Evolutionary conservation across 352 stramenopile genomes (phyloP).

Genomic region (Phytophthora aleatoria): DNA sequence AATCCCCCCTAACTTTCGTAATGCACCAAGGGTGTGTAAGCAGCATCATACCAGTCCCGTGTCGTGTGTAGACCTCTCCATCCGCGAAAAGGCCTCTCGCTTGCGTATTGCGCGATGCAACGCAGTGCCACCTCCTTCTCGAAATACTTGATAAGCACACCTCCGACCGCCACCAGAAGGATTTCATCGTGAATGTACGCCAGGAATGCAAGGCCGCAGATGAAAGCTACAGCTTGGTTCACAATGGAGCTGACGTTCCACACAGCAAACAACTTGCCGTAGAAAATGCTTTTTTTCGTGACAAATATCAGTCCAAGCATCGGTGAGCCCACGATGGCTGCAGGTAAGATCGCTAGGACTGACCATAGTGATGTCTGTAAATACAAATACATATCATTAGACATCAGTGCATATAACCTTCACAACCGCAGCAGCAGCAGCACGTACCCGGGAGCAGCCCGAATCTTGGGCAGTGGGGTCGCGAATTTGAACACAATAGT

Average conservation of each 20-base stretch:
- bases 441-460: conserved; percentile 76
- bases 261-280: conserved; percentile 70
- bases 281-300: conserved; percentile 73
- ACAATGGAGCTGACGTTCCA: conserved; percentile 77
- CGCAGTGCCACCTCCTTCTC: conserved; percentile 70
- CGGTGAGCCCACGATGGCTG: conserved; percentile 60
- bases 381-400: conserved; percentile 14
- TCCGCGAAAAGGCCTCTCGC: conserved; percentile 62
- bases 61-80: conserved; percentile 85
- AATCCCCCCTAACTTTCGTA: conserved; percentile 51
- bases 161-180: conserved; percentile 53
- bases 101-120: conserved; percentile 81
- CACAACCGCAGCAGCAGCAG: neutral
- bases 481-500: conserved; percentile 87
- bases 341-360: conserved; percentile 64
- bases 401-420: neutral
- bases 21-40: conserved; percentile 81
- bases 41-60: conserved; percentile 87
- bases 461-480: conserved; percentile 73
- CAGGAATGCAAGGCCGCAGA: conserved; percentile 59
- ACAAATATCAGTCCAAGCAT: conserved; percentile 77
- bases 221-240: conserved; percentile 70
- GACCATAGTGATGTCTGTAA: conserved; percentile 62
- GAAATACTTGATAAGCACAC: conserved; percentile 69
- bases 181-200: conserved; percentile 77